A percentile compares a stretch with the other conserved stretches of the same genome.
Evolutionary conservation across 257 asterid genomes (phyloP).

Genomic region (Nyctanthes arbortristis): DNA sequence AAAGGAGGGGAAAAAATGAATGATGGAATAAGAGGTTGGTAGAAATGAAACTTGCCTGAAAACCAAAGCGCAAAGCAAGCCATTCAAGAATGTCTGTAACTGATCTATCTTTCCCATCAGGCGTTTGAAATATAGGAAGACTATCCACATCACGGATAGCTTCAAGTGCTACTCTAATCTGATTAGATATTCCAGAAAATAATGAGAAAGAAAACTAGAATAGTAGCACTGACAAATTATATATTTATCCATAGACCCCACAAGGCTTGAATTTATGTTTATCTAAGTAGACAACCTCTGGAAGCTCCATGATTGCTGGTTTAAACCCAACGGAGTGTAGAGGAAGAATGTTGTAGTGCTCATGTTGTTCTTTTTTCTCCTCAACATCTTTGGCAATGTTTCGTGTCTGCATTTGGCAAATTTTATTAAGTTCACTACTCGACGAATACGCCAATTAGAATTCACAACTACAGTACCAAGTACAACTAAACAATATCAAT

Average conservation of each 20-base stretch:
- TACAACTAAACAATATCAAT: conserved; percentile 19
- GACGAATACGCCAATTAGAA: background rate
- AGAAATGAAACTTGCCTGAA: conserved; percentile 68
- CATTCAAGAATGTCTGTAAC: conserved; percentile 87
- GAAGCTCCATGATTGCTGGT: conserved; percentile 93
- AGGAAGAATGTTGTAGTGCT: conserved; percentile 95
- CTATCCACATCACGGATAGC: conserved; percentile 65
- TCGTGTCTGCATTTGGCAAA: conserved; percentile 49
- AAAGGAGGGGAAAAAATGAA: background rate
- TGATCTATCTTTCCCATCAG: conserved; percentile 55
- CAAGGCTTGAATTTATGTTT: conserved; percentile 10
- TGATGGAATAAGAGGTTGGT: background rate
- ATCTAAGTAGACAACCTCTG: conserved; percentile 66
- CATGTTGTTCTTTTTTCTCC: conserved; percentile 74
- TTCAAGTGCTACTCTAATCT: conserved; percentile 81
- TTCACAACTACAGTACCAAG: conserved; percentile 12
- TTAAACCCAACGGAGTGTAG: conserved; percentile 80
- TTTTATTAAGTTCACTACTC: conserved; percentile 11
- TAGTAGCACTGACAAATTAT: conserved; percentile 15
- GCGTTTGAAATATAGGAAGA: conserved; percentile 66
- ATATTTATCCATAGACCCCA: conserved; percentile 5
- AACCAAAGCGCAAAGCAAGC: conserved; percentile 92
- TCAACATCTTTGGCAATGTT: conserved; percentile 82
- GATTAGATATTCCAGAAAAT: conserved; percentile 28
- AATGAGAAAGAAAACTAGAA: conserved; percentile 17